Percentiles rank a stretch among this genome's conserved stretches.
phyloP scores from a whole-genome alignment of 78 protist genomes.

The Bodo saltans region DNA sequence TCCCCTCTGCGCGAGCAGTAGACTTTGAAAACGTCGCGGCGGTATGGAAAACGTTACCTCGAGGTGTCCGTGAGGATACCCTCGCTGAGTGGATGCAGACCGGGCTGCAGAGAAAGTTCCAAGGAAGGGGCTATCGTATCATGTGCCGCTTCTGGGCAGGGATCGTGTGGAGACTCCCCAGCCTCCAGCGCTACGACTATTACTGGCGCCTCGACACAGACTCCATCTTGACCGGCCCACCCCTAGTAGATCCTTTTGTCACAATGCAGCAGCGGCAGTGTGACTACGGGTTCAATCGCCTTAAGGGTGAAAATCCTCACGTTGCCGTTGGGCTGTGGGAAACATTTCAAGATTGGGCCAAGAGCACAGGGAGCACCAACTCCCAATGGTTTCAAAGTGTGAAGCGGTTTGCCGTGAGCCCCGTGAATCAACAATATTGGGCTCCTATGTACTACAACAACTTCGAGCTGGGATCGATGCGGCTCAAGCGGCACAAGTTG shows the following conservation, averaged over 20 bases:
- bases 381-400: too few relatives aligned
- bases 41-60: not conserved
- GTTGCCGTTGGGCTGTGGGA: conserved; percentile 21
- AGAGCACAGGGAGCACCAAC: too few relatives aligned
- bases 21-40: not conserved
- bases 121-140: conserved; percentile 12
- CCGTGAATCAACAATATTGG: not conserved
- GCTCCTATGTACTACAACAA: conserved; percentile 31
- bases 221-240: not conserved
- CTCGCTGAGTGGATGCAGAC: not conserved
- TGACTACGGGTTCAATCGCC: conserved; percentile 16
- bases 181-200: not conserved
- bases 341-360: not conserved
- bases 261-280: not conserved
- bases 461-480: conserved; percentile 18
- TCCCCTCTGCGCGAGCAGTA: not conserved
- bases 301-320: not conserved
- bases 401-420: not conserved
- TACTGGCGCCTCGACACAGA: conserved; percentile 24
- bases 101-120: conserved; percentile 2
- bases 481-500: not conserved
- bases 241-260: not conserved
- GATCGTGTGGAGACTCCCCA: not conserved
- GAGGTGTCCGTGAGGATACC: conserved; percentile 2
- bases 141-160: conserved; percentile 37